Base-by-base conservation (phyloP, 768 basidiomycete species). In the Panaeolus papilionaceus region DNA sequence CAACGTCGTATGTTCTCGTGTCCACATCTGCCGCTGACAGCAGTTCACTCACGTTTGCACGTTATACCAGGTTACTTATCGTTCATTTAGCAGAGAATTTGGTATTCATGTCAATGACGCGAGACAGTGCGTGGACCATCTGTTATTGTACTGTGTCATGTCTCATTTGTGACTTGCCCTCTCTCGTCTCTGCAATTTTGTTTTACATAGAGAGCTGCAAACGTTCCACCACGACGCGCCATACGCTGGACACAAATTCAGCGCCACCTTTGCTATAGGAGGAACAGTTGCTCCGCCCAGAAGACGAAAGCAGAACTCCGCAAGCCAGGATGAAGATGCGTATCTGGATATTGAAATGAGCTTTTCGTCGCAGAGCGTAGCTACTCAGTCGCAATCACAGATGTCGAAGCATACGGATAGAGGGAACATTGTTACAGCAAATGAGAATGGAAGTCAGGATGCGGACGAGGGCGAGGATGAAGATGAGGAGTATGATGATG, bases 41-140 rank as follows among this genome's bases (percentile, higher is more conserved):
- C 47, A 49, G 8, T 8, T 6, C 47, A 23, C 47, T 7, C 61
- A 20, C 23, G 18, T n/a, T 14, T 20, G 23, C 23, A 54, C 45
- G n/a, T 49, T 44, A 63, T 38, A 33, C 28, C 9, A 94, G 93
- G 91, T 95, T 67, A 95, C 93, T 4, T 95, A 87, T 76, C 86
- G 93, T 42, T 89, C 87, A 4, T 82, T 95, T 62, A 94, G 93
- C 72, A 85, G 92, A 69, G 86, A 86, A 45, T 82, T 92, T 51
- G 82, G 82, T 0, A 82, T 94, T 64, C 90, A 94, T 72, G 92
- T 94, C 72, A 92, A 93, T 76, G 79, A 79, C 42, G 93, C 93
- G 20, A 95, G 94, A 75, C 91, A 89, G 93, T 94, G 68, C 72
- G 85, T 49, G 3, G 47, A 18, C 8, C 20, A 62, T 18, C n/a